Conservation (phyloP, 352 stramenopile genomes). For the Pythium grandisporangium region DNA sequence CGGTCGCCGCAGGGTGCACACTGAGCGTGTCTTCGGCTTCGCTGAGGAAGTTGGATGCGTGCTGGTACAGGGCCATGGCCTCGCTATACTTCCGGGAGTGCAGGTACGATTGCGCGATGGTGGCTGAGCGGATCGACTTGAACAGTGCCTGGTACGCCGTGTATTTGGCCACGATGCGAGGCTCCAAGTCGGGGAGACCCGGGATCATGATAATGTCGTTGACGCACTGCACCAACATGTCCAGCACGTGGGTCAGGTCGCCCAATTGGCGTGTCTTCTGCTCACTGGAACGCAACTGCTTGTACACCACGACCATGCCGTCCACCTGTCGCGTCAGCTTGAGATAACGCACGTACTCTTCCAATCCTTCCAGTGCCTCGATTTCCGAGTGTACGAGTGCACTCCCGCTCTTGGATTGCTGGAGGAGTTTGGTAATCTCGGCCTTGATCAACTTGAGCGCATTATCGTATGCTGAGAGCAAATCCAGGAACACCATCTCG, state of each 20-base stretch:
- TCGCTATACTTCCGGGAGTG: constrained; percentile 59
- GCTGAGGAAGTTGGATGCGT: constrained; percentile 44
- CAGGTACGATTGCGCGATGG: constrained; percentile 60
- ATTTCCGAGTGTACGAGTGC: constrained; percentile 67
- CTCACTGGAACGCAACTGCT: constrained; percentile 38
- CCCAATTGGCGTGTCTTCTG: constrained; percentile 34
- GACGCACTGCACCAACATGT: constrained; percentile 77
- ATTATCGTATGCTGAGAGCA: constrained; percentile 66
- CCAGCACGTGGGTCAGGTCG: constrained; percentile 70
- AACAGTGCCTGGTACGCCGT: constrained; percentile 64
- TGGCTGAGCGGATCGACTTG: constrained; percentile 46
- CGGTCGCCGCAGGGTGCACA: constrained; percentile 45
- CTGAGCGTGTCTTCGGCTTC: constrained; percentile 52
- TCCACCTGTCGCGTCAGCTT: constrained; percentile 74
- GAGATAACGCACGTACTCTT: constrained; percentile 66
- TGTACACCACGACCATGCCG: constrained; percentile 48
- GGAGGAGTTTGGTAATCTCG: constrained; percentile 49
- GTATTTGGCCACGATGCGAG: constrained; percentile 44
- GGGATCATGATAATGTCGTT: constrained; percentile 69
- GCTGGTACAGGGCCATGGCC: constrained; percentile 62
- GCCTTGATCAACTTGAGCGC: constrained; percentile 60
- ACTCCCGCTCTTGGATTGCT: constrained; percentile 70
- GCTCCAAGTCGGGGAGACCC: constrained; percentile 38
- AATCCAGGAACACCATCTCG: constrained; percentile 53
- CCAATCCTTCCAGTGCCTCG: constrained; percentile 46